Percentiles rank a stretch among this genome's conserved stretches.
Conservation (phyloP, 805 yeast genomes). For the Candida loeiensis region DNA sequence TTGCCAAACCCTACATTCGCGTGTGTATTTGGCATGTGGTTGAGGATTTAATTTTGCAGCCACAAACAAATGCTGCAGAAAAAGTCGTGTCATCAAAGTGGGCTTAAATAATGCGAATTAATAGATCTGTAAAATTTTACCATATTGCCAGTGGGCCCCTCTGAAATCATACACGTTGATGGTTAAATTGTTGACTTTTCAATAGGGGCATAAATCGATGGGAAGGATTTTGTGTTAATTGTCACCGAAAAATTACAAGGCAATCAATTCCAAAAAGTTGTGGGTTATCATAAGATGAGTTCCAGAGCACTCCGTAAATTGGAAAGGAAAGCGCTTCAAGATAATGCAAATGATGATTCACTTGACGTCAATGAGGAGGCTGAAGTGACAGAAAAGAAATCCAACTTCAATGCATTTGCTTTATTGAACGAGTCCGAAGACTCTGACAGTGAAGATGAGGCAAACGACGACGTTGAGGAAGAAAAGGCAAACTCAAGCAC, state of each 20-base stretch:
- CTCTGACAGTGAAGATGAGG: slow-evolving; percentile 9
- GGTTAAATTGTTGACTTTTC: no score
- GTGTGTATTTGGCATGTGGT: no score
- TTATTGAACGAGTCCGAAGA: slow-evolving; percentile 31
- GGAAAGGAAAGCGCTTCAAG: slow-evolving; percentile 21
- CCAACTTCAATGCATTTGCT: slow-evolving; percentile 44
- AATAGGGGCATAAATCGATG: no score
- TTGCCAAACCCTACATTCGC: no score
- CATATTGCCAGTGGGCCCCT: no score
- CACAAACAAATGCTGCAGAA: background rate
- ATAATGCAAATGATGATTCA: slow-evolving; percentile 10
- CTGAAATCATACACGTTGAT: no score
- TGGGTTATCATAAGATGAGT: slow-evolving; percentile 17
- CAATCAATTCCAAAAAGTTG: background rate
- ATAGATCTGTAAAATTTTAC: no score
- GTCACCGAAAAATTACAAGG: no score
- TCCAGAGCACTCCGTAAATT: slow-evolving; percentile 24
- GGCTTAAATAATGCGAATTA: no score
- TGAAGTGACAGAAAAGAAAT: slow-evolving; percentile 13
- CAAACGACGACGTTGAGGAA: slow-evolving; percentile 17
- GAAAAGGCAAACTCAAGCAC: slow-evolving; percentile 10
- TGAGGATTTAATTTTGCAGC: background rate
- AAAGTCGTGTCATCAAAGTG: background rate
- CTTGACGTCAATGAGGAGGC: slow-evolving; percentile 12
- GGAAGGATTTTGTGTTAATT: no score